Base-by-base conservation (phyloP, 2,329 filamentous ascomycete genomes). In the Hymenoscyphus occultus region DNA sequence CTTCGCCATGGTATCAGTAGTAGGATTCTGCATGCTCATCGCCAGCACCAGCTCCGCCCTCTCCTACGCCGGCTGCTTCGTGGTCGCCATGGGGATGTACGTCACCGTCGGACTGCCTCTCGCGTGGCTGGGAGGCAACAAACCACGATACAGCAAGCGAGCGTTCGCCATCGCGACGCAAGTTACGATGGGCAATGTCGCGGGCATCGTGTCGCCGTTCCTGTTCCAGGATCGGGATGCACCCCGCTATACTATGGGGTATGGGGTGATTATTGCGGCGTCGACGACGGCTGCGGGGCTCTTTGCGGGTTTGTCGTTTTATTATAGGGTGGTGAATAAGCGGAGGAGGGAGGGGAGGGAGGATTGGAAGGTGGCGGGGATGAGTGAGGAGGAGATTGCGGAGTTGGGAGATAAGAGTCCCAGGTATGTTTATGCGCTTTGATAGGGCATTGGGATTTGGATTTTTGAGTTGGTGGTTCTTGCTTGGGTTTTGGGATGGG, bases 71-170 rank as follows among this genome's bases (percentile, higher is more conserved):
- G 59, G 59, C 1, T 60, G 59, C 10, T 60, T 60, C 59, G 39
- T 60, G 1, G 32, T 60, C 3, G 59, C 39, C 3, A 42, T 22
- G 0, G 59, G 59, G 4, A 16, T 60, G 9, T 60, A 60, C 69
- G 68, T 74, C 13, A 67, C 73, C 19, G 73, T 76, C 13, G 72
- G 75, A 0, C 60, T 77, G 10, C 74, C 74, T 0, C 64, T 77
- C 1, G 73, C 74, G 2, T 77, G 75, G 75, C 66, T 82, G 19
- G 77, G 83, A 0, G 81, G 80, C 5, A 88, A 88, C 63, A 79
- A 82, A 22, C 86, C 86, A 1, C 77, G 86, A 6, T 88, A 88
- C 68, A 85, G 84, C 6, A 88, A 88, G 72, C 77, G 86, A 22
- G 84, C 86, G 0, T 83, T 83, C 3, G 86, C 84, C 0, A 85